Percentiles rank a stretch among this genome's conserved stretches.
Evolutionary conservation across 1,284 basidiomycete genomes (phyloP).

Genomic region (Pseudozyma thailandica): DNA sequence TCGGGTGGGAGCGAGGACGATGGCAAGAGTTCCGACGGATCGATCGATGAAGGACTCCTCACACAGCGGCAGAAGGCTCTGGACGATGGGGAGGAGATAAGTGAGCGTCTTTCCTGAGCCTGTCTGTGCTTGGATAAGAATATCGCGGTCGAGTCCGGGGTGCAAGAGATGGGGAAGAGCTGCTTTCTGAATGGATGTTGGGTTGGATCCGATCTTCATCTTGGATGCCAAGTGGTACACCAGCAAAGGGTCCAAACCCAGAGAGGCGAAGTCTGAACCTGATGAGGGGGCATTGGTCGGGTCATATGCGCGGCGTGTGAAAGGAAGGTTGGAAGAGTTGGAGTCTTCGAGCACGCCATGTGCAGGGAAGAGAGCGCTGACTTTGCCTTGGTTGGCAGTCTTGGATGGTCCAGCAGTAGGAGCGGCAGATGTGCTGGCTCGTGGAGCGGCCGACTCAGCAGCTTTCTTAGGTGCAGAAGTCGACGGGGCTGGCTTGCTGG

Average conservation of each 20-base stretch:
- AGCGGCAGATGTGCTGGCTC: conserved; percentile 5
- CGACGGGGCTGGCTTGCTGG: background rate
- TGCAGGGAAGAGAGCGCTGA: conserved; percentile 30
- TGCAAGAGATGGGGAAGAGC: conserved; percentile 79
- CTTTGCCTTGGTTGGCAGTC: conserved; percentile 17
- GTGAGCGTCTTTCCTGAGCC: conserved; percentile 97
- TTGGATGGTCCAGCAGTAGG: conserved; percentile 15
- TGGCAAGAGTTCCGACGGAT: conserved; percentile 86
- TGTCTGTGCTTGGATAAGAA: conserved; percentile 96
- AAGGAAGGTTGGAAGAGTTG: conserved; percentile 1
- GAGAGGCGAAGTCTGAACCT: conserved; percentile 71
- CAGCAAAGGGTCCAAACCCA: conserved; percentile 82
- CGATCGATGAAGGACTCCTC: conserved; percentile 76
- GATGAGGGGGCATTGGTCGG: conserved; percentile 63
- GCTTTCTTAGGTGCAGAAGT: background rate
- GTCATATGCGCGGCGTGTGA: conserved; percentile 26
- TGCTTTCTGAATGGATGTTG: conserved; percentile 89
- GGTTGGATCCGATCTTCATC: conserved; percentile 80
- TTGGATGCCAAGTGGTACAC: conserved; percentile 81
- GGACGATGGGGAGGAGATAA: conserved; percentile 93
- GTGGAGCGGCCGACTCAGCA: conserved; percentile 3
- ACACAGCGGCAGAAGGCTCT: conserved; percentile 89
- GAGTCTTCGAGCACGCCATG: conserved; percentile 41
- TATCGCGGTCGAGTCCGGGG: conserved; percentile 74
- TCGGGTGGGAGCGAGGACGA: conserved; percentile 92